Evolutionary conservation across 768 basidiomycete species (phyloP), one percentile per base, ranked within the genome.

Genomic region (Dioszegia hungarica): DNA sequence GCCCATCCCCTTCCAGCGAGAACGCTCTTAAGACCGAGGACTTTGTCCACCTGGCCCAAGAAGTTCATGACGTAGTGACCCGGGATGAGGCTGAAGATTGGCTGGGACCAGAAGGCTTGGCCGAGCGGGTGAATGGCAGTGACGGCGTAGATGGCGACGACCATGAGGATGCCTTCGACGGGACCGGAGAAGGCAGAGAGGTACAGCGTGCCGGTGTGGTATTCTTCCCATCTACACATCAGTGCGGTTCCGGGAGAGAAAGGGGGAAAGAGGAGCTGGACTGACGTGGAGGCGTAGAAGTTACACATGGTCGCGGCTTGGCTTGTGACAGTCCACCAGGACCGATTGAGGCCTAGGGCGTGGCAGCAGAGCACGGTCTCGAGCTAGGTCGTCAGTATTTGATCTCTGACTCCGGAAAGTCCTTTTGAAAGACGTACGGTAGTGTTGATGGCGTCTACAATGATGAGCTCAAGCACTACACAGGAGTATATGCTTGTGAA

Each of bases 251-350:
- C 27, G 33, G 17, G 22, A 15, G 48, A 33, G 48, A 14, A 11
- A 51, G 10, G 14, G 29, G 38, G 15, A 45, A 28, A 5, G 33
- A 33, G 44, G 5, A 51, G 27, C 6, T 5, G 2, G 25, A 66
- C 71, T 56, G 57, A 75, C 15, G 87, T 89, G 3, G 86, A 86
- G 19, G 88, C 79, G 75, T 89, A 89, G 67, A 90, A 90, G 72
- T 86, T 88, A 59, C 84, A 84, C 37, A 87, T 77, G 0, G 86
- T 85, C 0, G 85, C 85, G 11, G 86, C 80, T 72, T 93, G 89
- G 0, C 87, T 87, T 0, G 87, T 83, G 31, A 98, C 86, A 0
- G 92, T 97, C 94, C 92, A 98, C 92, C 95, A 98, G 0, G 90
- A 91, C 19, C 92, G 81, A 12, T 89, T 90, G 20, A 97, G 81